phyloP scores from a whole-genome alignment of 441 rosid genomes.

The Breynia disticha region DNA sequence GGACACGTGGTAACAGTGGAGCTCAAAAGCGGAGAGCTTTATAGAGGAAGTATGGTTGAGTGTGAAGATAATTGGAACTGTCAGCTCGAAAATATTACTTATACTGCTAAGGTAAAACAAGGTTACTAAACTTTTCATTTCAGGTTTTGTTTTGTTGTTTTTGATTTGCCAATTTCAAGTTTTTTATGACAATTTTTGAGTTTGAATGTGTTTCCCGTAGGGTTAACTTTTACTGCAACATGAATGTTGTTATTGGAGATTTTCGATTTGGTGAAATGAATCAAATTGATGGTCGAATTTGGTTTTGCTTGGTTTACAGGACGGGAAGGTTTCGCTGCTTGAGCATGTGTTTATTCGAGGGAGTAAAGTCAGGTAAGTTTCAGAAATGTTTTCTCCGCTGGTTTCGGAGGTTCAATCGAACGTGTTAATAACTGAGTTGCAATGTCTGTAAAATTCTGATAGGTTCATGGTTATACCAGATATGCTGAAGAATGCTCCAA shows the following conservation, averaged over 20 bases:
- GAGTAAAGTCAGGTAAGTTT: constrained; percentile 86
- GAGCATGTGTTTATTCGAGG: constrained; percentile 97
- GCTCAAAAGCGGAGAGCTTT: constrained; percentile 94
- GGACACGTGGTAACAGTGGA: constrained; percentile 95
- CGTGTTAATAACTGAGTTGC: no score
- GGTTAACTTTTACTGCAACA: no score
- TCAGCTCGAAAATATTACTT: constrained; percentile 90
- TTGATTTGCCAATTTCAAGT: neutral
- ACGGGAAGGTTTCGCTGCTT: constrained; percentile 93
- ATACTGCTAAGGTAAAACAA: constrained; percentile 66
- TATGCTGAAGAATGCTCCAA: constrained; percentile 97
- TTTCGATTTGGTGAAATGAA: neutral
- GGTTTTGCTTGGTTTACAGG: constrained; percentile 30
- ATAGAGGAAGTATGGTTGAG: constrained; percentile 94
- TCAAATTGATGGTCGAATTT: neutral
- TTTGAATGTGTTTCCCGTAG: no score
- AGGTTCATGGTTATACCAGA: constrained; percentile 99
- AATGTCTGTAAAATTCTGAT: constrained; percentile 12
- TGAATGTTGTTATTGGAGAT: no score
- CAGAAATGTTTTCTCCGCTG: neutral
- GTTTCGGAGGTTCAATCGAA: neutral
- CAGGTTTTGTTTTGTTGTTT: neutral
- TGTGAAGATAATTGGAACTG: constrained; percentile 99
- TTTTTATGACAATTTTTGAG: no score
- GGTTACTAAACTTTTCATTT: neutral